Evolutionary conservation across 2,329 filamentous ascomycete genomes (phyloP).

Genomic region (Alternaria ventricosa): DNA sequence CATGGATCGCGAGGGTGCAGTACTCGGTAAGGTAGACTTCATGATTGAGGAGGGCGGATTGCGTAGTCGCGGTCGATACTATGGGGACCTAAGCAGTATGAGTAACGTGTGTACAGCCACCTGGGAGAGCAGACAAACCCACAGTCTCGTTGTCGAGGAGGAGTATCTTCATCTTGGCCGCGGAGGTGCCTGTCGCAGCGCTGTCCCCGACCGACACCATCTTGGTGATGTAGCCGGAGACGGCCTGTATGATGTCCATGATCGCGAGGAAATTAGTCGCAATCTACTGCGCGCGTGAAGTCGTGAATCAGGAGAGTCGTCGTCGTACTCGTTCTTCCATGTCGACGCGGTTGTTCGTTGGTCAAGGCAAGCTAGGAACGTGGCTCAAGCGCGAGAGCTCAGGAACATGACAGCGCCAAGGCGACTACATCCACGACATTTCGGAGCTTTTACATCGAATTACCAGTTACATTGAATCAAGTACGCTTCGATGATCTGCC

Average conservation of each 20-base stretch:
- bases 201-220: slow-evolving; percentile 87
- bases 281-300: not conserved
- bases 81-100: slow-evolving; percentile 70
- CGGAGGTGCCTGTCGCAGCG: slow-evolving; percentile 68
- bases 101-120: slow-evolving; percentile 12
- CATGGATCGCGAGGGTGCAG: slow-evolving; percentile 10
- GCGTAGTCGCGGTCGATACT: slow-evolving; percentile 92
- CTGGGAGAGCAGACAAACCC: slow-evolving; percentile 55
- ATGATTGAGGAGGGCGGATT: slow-evolving; percentile 92
- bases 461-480: not conserved
- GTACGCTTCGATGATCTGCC: not conserved
- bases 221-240: slow-evolving; percentile 94
- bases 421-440: not conserved
- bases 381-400: slow-evolving; percentile 10
- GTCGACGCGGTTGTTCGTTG: slow-evolving; percentile 8
- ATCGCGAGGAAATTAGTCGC: not conserved
- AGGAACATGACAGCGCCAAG: slow-evolving; percentile 2
- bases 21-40: slow-evolving; percentile 96
- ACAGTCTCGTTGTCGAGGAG: slow-evolving; percentile 91
- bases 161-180: slow-evolving; percentile 97
- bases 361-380: not conserved
- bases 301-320: not conserved
- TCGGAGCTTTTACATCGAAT: not conserved
- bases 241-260: slow-evolving; percentile 94
- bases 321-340: slow-evolving; percentile 6